Evolutionary conservation across 1,284 basidiomycete species (phyloP), one percentile per base, ranked within the genome.

Genomic region (Amylostereum chailletii): DNA sequence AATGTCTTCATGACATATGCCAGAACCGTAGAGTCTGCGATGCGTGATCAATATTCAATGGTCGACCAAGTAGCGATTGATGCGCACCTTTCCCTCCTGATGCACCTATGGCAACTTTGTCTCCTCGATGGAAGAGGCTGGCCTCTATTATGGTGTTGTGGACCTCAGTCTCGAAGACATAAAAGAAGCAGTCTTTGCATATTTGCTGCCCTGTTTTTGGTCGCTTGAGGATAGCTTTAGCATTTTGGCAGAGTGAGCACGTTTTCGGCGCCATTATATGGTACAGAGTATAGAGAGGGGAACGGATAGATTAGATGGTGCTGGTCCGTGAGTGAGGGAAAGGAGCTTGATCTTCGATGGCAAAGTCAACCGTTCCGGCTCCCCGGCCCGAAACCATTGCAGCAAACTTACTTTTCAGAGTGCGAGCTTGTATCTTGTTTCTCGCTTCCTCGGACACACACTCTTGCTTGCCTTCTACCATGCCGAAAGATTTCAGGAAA

Each of bases 121-220:
- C 94, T 34, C 95, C 94, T n/a, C 79, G 76, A 60, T 81, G 81
- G 72, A 99, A 99, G 9, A 99, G 75, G 36, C 78, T 70, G 0
- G 87, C 79, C 56, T 86, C 76, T 2, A 72, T 79, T 61, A 99
- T 97, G 0, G 96, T 98, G 63, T 95, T 87, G 70, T 99, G 96
- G 34, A 99, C 86, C 66, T 99, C 95, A 0, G 92, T 95, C 72
- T 99, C 95, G 59, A 99, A 99, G 37, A 98, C 93, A 60, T 84
- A 82, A 72, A 93, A 99, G 70, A 97, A 97, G 63, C 94, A 97
- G 45, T 88, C 83, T 65, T 86, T 88, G 75, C 94, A 99, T 57
- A 97, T 94, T 63, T 93, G 90, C 62, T 97, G 94, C 0, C 94
- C 94, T 1, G 95, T 99, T 68, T 99, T 99, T 7, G 95, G 95